A percentile compares a stretch with the other conserved stretches of the same genome.
These are phyloP conservation scores for Moelleriella libera DNA, from an alignment of 2,329 filamentous ascomycete genomes.

Conservation along the genomic window DNA sequence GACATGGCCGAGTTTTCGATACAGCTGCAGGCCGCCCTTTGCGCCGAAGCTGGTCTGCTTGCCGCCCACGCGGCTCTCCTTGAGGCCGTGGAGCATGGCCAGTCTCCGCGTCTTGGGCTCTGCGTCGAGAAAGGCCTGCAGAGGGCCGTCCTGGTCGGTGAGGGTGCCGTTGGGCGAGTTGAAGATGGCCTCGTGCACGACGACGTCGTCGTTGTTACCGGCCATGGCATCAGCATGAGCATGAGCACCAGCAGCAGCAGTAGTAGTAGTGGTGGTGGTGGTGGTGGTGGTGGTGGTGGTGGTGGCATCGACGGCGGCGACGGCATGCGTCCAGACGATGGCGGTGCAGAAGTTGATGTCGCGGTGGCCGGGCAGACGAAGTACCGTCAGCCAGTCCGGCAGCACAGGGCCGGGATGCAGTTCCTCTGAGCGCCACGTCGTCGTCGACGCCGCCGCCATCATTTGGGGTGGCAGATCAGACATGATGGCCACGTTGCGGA, in stretches of 20 bases:
- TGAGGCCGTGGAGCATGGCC: conserved; percentile 5
- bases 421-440: conserved; percentile 2
- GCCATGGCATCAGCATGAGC: too few relatives aligned
- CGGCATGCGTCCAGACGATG: conserved; percentile 5
- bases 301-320: too few relatives aligned
- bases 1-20: conserved; percentile 2
- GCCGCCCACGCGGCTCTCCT: conserved; percentile 5
- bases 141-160: conserved; percentile 1
- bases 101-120: conserved; percentile 4
- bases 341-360: conserved; percentile 5
- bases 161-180: conserved; percentile 4
- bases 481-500: conserved; percentile 3
- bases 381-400: conserved; percentile 3
- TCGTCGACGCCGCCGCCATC: background rate
- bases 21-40: conserved; percentile 3
- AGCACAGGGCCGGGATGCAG: conserved; percentile 3
- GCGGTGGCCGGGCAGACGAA: conserved; percentile 6
- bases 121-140: conserved; percentile 4
- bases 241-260: too few relatives aligned
- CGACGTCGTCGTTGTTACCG: background rate
- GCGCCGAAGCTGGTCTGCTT: conserved; percentile 5
- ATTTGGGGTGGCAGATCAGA: background rate
- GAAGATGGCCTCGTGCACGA: conserved; percentile 4
- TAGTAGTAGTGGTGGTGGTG: too few relatives aligned
- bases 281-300: too few relatives aligned